These are phyloP conservation scores for Inga oerstediana DNA, from an alignment of 306 rosid genomes.

Conservation along the genomic window DNA sequence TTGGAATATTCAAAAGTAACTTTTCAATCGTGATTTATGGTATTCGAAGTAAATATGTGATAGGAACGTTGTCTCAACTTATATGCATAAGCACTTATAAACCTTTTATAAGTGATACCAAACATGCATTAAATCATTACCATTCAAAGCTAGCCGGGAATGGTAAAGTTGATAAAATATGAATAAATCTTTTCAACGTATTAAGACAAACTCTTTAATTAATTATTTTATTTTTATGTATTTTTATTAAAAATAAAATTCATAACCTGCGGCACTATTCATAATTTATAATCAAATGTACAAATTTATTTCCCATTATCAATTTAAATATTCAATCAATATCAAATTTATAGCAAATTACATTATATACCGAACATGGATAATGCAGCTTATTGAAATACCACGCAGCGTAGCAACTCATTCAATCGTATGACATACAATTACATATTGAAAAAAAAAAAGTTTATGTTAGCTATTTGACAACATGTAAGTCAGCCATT, in stretches of 20 bases:
- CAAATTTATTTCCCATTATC: background rate
- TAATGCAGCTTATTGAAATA: background rate
- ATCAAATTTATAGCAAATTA: background rate
- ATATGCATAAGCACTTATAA: too few relatives aligned
- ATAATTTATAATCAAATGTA: background rate
- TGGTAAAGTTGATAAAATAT: background rate
- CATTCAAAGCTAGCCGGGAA: background rate
- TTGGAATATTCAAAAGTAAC: too few relatives aligned
- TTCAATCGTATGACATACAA: background rate
- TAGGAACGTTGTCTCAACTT: too few relatives aligned
- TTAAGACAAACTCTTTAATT: too few relatives aligned
- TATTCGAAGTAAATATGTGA: too few relatives aligned
- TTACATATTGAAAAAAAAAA: background rate
- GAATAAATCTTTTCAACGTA: background rate
- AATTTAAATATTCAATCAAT: background rate
- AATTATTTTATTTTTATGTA: background rate
- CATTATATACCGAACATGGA: background rate
- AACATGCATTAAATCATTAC: too few relatives aligned
- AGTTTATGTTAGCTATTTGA: background rate
- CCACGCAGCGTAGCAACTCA: background rate
- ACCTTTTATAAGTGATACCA: too few relatives aligned
- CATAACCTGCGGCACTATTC: background rate
- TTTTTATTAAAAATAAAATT: background rate
- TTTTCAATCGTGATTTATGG: too few relatives aligned
- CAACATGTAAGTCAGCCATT: background rate